Evolutionary conservation across 1,139 yeast species (phyloP), one percentile per base, ranked within the genome.

Genomic region (Geotrichum phurueaensis): DNA sequence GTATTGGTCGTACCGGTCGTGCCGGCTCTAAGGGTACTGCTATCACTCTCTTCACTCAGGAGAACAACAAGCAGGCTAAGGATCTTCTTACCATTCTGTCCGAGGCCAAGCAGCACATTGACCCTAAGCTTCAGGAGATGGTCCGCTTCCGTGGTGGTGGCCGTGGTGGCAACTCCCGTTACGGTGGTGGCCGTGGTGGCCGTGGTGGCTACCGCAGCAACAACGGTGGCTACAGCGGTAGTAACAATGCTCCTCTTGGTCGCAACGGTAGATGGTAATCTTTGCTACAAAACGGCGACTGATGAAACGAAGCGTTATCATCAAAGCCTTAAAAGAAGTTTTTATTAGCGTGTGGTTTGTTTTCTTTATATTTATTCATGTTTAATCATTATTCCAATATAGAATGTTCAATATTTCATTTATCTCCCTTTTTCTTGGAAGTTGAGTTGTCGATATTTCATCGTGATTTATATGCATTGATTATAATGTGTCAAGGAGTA

Each of bases 1-100:
- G 96, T 77, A 88, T 88, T 71, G 97, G 97, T 75, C 90, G 99
- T 86, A 92, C 98, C 66, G 99, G 99, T 76, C 90, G 99, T 84
- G 99, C 97, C 67, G 98, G 98, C 76, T 85, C 90, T 66, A 81
- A 82, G 65, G 99, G 99, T 81, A 91, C 96, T 65, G 97, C 99
- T 63, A 85, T 92, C 67, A 91, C 99, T 12, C 84, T 94, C 77
- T 94, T 94, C 83, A 91, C 98, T 62, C 89, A 86, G 67, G 92
- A 82, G 67, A 89, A 90, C 81, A 80, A 88, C 71, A 85, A 87
- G 78, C 84, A 91, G 77, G 98, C 99, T 69, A 89, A 90, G 70
- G 96, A 91, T 72, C 83, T 94, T 74, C 83, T 94, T 71, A 87
- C 89, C 71, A 92, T 94, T 70, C 83, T 94, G 82, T 84, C 87